Percentiles rank a stretch among this genome's conserved stretches.
These are phyloP conservation scores for Tylopilus cervinicoccineus DNA, from an alignment of 768 basidiomycete genomes.

Conservation along the genomic window DNA sequence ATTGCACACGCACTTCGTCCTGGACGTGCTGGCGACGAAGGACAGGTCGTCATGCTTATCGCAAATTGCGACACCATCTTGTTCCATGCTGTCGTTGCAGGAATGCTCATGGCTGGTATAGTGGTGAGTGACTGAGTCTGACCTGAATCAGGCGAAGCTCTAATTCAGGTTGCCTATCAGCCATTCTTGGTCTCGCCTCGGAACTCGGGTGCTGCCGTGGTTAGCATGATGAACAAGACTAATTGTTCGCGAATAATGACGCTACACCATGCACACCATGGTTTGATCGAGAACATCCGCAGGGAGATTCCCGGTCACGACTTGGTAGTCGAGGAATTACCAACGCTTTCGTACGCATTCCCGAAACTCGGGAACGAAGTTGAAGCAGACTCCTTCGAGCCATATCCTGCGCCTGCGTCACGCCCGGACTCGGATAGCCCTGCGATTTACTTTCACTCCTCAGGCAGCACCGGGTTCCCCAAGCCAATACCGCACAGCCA, in stretches of 20 bases:
- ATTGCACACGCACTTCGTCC: neutral
- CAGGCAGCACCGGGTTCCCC: neutral
- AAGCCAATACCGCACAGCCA: neutral
- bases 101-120: neutral
- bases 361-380: neutral
- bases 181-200: conserved; percentile 36
- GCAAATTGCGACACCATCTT: neutral
- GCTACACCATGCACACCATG: conserved; percentile 9
- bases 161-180: neutral
- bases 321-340: neutral
- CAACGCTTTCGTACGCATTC: neutral
- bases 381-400: neutral
- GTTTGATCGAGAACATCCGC: conserved; percentile 8
- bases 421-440: neutral
- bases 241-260: conserved; percentile 18
- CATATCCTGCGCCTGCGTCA: neutral
- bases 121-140: neutral
- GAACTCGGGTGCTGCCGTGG: conserved; percentile 40
- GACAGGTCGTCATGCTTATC: neutral
- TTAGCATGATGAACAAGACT: conserved; percentile 19
- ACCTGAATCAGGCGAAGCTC: neutral
- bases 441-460: neutral
- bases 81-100: neutral
- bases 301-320: neutral
- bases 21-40: neutral